Evolutionary conservation across 2,329 filamentous ascomycete species (phyloP).

Genomic region (Diaporthe batatas): DNA sequence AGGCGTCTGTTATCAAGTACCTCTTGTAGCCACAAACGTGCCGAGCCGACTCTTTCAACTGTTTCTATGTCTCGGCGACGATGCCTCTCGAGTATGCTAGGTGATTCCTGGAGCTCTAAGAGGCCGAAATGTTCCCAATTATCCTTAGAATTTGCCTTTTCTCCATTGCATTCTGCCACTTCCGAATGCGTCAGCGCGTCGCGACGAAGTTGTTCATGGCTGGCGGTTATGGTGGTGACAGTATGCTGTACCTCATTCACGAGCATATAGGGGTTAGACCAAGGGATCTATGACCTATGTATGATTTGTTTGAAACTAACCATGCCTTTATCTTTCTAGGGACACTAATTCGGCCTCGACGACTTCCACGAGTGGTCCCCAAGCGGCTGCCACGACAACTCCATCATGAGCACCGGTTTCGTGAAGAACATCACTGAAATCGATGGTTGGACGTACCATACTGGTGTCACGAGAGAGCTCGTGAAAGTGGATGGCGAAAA

Average conservation of each 20-base stretch:
- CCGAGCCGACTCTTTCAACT: too few species aligned
- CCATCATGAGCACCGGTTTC: constrained; percentile 48
- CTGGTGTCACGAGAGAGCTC: constrained; percentile 54
- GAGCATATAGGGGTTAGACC: background rate
- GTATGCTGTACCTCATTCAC: constrained; percentile 51
- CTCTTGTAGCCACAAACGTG: background rate
- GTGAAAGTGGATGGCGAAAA: constrained; percentile 16
- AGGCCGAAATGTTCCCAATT: background rate
- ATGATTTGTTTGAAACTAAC: background rate
- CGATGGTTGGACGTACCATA: constrained; percentile 62
- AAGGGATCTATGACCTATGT: background rate
- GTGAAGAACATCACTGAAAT: constrained; percentile 59
- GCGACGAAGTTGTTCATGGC: constrained; percentile 17
- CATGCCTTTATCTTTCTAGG: background rate
- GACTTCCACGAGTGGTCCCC: constrained; percentile 17
- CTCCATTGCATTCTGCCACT: constrained; percentile 9
- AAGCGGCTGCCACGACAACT: background rate
- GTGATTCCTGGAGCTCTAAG: too few species aligned
- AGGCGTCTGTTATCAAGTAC: background rate
- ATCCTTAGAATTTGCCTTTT: background rate
- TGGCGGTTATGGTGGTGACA: constrained; percentile 42
- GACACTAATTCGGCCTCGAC: constrained; percentile 14
- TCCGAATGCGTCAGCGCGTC: constrained; percentile 51
- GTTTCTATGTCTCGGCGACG: background rate
- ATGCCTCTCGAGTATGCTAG: background rate